phyloP scores from a whole-genome alignment of 495 filamentous ascomycete species.

The Terfezia boudieri region DNA sequence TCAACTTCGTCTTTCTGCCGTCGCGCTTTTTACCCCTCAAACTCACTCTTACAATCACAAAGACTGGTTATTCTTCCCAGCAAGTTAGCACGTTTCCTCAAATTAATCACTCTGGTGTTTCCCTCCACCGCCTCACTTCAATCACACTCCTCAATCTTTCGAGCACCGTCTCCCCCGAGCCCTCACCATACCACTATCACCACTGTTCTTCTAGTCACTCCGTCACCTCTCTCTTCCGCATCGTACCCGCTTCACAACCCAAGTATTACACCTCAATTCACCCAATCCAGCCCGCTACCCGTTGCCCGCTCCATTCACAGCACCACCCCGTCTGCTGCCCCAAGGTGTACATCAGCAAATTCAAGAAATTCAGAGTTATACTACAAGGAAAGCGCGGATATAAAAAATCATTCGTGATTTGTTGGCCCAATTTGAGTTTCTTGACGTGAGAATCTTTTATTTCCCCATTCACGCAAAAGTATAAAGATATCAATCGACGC shows the following conservation, averaged over 20 bases:
- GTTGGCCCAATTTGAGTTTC: background rate
- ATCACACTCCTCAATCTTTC: constrained; percentile 4
- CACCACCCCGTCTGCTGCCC: background rate
- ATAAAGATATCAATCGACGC: constrained; percentile 18
- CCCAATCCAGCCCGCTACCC: constrained; percentile 12
- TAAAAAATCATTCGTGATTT: background rate
- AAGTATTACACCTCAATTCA: constrained; percentile 6
- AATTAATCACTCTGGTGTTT: constrained; percentile 6
- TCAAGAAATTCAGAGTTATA: background rate
- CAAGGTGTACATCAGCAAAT: background rate
- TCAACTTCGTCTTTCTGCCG: too few relatives aligned
- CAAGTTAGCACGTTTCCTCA: constrained; percentile 10
- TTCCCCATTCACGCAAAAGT: constrained; percentile 11
- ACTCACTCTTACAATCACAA: constrained; percentile 4
- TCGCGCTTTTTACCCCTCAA: background rate
- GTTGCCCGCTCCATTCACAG: constrained; percentile 19
- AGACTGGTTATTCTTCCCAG: constrained; percentile 3
- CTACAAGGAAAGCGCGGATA: background rate
- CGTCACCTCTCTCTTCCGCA: constrained; percentile 15
- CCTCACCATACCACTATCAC: constrained; percentile 10
- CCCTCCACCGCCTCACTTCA: constrained; percentile 13
- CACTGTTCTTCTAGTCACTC: constrained; percentile 10
- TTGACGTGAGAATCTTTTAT: background rate
- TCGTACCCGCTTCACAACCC: constrained; percentile 12
- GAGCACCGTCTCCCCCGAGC: background rate